A percentile compares a stretch with the other conserved stretches of the same genome.
Evolutionary conservation across 2,329 filamentous ascomycete genomes (phyloP).

Genomic region (Stachybotrys chartarum): DNA sequence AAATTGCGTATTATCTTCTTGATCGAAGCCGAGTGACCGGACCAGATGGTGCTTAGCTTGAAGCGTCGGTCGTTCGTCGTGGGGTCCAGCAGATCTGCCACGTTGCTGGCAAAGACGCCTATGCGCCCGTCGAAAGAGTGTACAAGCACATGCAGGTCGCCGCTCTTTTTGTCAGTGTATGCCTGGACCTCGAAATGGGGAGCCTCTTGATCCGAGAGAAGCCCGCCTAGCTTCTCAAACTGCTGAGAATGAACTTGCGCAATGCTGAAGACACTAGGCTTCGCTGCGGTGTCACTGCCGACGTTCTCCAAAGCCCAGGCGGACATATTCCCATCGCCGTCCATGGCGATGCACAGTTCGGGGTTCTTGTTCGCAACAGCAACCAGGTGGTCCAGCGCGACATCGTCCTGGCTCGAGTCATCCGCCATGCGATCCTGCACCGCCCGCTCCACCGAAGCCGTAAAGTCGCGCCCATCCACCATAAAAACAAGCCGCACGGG

Average conservation of each 20-base stretch:
- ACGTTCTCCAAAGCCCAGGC: slow-evolving; percentile 90
- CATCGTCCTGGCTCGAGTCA: slow-evolving; percentile 53
- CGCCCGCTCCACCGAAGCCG: slow-evolving; percentile 67
- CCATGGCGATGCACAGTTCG: slow-evolving; percentile 80
- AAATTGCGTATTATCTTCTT: slow-evolving; percentile 84
- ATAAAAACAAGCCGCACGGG: slow-evolving; percentile 54
- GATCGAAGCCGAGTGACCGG: slow-evolving; percentile 73
- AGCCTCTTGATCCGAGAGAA: slow-evolving; percentile 13
- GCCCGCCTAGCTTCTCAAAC: slow-evolving; percentile 37
- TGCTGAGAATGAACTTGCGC: slow-evolving; percentile 61
- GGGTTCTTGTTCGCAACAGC: slow-evolving; percentile 78
- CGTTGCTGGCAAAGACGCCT: slow-evolving; percentile 69
- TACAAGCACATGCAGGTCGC: slow-evolving; percentile 64
- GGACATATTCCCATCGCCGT: slow-evolving; percentile 79
- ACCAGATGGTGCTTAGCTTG: slow-evolving; percentile 61
- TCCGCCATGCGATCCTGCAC: slow-evolving; percentile 53
- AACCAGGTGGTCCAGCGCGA: slow-evolving; percentile 76
- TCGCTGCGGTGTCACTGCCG: slow-evolving; percentile 58
- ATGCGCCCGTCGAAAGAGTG: slow-evolving; percentile 84
- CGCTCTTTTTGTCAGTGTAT: slow-evolving; percentile 60
- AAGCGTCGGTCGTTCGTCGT: slow-evolving; percentile 54
- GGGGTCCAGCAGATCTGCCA: slow-evolving; percentile 76
- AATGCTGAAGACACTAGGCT: slow-evolving; percentile 74
- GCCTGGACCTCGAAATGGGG: slow-evolving; percentile 61
- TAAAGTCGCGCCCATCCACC: slow-evolving; percentile 75